phyloP scores from a whole-genome alignment of 805 yeast genomes.

The Schwanniomyces pseudopolymorphus region DNA sequence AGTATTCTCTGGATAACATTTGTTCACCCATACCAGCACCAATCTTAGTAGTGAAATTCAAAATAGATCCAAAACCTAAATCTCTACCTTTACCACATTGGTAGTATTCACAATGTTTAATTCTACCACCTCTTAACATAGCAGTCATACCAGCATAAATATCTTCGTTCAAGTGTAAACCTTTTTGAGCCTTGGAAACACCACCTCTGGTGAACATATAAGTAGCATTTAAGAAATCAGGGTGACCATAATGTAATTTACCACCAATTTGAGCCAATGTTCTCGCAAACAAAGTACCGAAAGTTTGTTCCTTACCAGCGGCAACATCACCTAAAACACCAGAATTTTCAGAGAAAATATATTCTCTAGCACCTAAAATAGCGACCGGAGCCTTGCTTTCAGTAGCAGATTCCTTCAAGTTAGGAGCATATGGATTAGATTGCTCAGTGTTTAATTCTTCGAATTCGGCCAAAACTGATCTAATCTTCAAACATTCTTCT shows the following conservation, averaged over 20 bases:
- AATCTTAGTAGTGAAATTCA: conserved; percentile 79
- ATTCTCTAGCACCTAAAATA: conserved; percentile 80
- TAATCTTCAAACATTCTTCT: conserved; percentile 77
- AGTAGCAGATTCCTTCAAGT: conserved; percentile 54
- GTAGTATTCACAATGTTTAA: conserved; percentile 77
- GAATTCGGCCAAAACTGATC: conserved; percentile 74
- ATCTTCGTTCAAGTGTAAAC: conserved; percentile 80
- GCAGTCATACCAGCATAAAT: conserved; percentile 87
- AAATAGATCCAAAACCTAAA: conserved; percentile 78
- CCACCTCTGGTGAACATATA: conserved; percentile 88
- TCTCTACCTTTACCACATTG: conserved; percentile 90
- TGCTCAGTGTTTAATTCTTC: conserved; percentile 63
- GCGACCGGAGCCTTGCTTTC: conserved; percentile 62
- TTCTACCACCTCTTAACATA: conserved; percentile 74
- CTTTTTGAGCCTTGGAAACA: conserved; percentile 81
- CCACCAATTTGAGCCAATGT: conserved; percentile 82
- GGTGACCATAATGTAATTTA: conserved; percentile 84
- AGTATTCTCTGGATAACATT: conserved; percentile 78
- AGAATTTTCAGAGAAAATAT: conserved; percentile 77
- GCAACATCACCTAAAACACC: conserved; percentile 85
- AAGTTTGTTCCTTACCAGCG: conserved; percentile 86
- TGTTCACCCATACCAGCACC: conserved; percentile 94
- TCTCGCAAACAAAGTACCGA: conserved; percentile 81
- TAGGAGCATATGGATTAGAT: conserved; percentile 80
- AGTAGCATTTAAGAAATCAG: conserved; percentile 72